These are phyloP conservation scores for Sporobolomyces phaffii DNA, from an alignment of 768 basidiomycete genomes.

Conservation along the genomic window DNA sequence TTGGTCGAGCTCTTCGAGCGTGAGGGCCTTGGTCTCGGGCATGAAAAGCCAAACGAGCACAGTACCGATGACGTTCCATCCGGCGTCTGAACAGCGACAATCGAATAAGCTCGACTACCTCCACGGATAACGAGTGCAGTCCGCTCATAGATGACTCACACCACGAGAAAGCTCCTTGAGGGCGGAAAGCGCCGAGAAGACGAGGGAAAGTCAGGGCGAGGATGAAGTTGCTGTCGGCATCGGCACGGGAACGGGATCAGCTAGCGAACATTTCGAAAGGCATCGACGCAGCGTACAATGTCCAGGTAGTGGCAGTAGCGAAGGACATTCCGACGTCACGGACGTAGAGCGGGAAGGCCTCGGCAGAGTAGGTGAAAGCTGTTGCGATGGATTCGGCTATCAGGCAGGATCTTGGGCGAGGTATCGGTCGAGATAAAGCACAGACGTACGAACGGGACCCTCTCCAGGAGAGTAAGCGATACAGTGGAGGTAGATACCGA, in stretches of 20 bases:
- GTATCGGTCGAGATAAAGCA: background rate
- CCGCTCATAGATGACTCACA: background rate
- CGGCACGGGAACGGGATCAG: background rate
- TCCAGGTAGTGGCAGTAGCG: slow-evolving; percentile 30
- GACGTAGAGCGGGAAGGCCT: slow-evolving; percentile 43
- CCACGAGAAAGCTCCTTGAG: slow-evolving; percentile 27
- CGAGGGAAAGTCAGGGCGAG: slow-evolving; percentile 40
- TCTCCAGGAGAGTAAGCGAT: slow-evolving; percentile 35
- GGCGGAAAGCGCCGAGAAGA: slow-evolving; percentile 28
- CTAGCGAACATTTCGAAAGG: background rate
- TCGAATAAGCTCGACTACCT: too few relatives aligned
- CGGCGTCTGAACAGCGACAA: slow-evolving; percentile 23
- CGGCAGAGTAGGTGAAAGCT: slow-evolving; percentile 39
- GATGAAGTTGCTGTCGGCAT: slow-evolving; percentile 5
- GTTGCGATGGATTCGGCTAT: too few relatives aligned
- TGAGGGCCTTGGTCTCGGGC: slow-evolving; percentile 41
- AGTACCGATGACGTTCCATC: slow-evolving; percentile 40
- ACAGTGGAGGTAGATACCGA: slow-evolving; percentile 45
- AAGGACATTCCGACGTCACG: slow-evolving; percentile 41
- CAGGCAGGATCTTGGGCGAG: too few relatives aligned
- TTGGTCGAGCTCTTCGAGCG: slow-evolving; percentile 45
- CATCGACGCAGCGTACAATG: background rate
- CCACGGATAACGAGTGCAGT: background rate
- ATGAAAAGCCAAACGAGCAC: slow-evolving; percentile 45
- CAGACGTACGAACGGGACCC: slow-evolving; percentile 24